Evolutionary conservation across 495 filamentous ascomycete species (phyloP), one percentile per base, ranked within the genome.

Genomic region (Neurospora sp.): DNA sequence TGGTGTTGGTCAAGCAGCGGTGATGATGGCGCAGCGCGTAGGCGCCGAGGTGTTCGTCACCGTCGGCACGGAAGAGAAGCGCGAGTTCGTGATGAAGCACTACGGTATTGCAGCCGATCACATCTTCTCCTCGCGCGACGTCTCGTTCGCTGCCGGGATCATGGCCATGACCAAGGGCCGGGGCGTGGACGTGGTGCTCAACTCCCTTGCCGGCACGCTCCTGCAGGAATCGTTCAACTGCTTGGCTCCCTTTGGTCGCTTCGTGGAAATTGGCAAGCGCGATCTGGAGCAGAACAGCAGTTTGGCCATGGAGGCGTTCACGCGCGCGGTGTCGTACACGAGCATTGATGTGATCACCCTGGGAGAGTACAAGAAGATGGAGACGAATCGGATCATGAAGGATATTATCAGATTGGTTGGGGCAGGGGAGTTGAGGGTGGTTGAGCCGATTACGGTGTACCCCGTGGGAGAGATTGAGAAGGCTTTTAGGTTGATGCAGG

Each of bases 111-210:
- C 79, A 0, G 74, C 81, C 0, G 77, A 85, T 16, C 85, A 83
- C 48, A 89, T 92, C 42, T 88, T 91, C 76, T 83, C 74, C 59
- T 83, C 81, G 39, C 77, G 81, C 14, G 78, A 81, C 42, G 22
- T 69, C 1, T 76, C 76, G 2, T 86, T 91, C 71, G 83, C 78
- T 1, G 31, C 81, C 12, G 84, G 78, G 0, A 76, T 92, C 20
- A 78, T 80, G 76, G 70, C 78, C 6, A 75, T 78, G 9, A 92
- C 90, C 0, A 72, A 77, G 5, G 83, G 82, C 6, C 74, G 77
- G 18, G 88, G 89, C 3, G 88, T 88, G 0, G 89, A 90, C 73
- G 80, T 91, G n/a, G 86, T 88, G 0, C 79, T 91, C 3, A 91
- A 91, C 78, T 88, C 86, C 0, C 82, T 90, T 0, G 81, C 88